A percentile compares a stretch with the other conserved stretches of the same genome.
These are phyloP conservation scores for Paramecium sexaurelia DNA, from an alignment of 73 alveolate species.

Conservation along the genomic window DNA sequence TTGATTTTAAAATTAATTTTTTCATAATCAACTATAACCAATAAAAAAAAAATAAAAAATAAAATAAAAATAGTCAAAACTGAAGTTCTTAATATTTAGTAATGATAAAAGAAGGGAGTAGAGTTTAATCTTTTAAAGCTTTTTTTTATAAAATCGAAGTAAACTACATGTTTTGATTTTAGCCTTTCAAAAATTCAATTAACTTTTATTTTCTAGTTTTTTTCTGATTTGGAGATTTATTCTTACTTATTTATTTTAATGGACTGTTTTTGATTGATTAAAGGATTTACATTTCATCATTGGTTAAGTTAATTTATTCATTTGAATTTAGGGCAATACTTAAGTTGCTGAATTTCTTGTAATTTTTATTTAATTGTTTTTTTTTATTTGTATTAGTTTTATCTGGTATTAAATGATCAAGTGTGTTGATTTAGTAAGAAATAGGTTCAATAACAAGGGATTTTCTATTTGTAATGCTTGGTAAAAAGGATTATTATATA, in stretches of 20 bases:
- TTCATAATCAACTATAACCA: no score
- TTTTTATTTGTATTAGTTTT: neutral
- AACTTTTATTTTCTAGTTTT: conserved; percentile 23
- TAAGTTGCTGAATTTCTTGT: neutral
- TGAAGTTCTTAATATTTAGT: conserved; percentile 32
- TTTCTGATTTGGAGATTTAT: neutral
- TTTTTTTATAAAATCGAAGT: neutral
- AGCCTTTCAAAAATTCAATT: conserved; percentile 27
- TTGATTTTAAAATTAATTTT: no score
- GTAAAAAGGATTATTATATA: neutral
- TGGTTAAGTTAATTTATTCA: neutral
- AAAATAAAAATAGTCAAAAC: neutral
- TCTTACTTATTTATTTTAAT: neutral
- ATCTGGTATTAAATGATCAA: neutral
- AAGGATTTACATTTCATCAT: neutral
- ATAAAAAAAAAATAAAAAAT: neutral
- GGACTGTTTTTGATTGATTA: neutral
- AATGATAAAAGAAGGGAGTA: neutral
- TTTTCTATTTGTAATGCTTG: neutral
- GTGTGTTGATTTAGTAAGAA: neutral
- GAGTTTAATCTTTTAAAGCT: neutral
- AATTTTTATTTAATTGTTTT: neutral
- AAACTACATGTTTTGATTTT: neutral
- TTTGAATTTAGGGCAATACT: neutral
- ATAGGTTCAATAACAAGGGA: neutral